Evolutionary conservation across 805 yeast species (phyloP).

Genomic region (Monosporozyma siamensis): DNA sequence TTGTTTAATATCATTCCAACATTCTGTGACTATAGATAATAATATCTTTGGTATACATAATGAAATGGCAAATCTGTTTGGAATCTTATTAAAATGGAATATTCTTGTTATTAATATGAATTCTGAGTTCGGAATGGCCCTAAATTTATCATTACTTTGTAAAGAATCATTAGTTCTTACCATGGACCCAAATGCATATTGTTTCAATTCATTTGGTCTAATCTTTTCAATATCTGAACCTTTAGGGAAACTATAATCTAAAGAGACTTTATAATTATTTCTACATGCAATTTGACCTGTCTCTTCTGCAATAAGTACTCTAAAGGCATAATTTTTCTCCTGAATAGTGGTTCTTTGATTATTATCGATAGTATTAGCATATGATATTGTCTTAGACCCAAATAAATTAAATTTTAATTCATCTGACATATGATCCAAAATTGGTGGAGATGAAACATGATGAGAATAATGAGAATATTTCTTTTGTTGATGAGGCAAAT

Average conservation of each 20-base stretch:
- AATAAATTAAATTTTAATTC: slow-evolving; percentile 22
- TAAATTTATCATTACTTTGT: slow-evolving; percentile 21
- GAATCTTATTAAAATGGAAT: slow-evolving; percentile 20
- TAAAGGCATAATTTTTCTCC: slow-evolving; percentile 16
- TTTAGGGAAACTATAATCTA: slow-evolving; percentile 27
- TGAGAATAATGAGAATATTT: background rate
- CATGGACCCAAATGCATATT: slow-evolving; percentile 35
- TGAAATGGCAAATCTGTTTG: slow-evolving; percentile 29
- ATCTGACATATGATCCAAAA: slow-evolving; percentile 23
- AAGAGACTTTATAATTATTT: slow-evolving; percentile 28
- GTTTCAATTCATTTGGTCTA: slow-evolving; percentile 28
- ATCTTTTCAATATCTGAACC: slow-evolving; percentile 20
- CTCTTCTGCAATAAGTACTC: slow-evolving; percentile 32
- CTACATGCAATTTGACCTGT: slow-evolving; percentile 31
- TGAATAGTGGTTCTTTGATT: background rate
- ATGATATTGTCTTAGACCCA: slow-evolving; percentile 18
- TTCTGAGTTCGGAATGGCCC: slow-evolving; percentile 22
- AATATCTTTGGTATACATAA: slow-evolving; percentile 24
- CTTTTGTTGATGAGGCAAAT: background rate
- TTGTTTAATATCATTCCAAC: slow-evolving; percentile 26
- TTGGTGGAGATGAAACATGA: slow-evolving; percentile 8
- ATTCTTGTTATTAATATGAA: slow-evolving; percentile 29
- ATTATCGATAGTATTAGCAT: slow-evolving; percentile 2
- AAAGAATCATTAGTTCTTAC: slow-evolving; percentile 26
- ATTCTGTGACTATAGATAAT: slow-evolving; percentile 25